Evolutionary conservation across 225 moss, liverwort and hornwort species (phyloP), one percentile per base, ranked within the genome.

Genomic region (Antitrichia curtipendula): DNA sequence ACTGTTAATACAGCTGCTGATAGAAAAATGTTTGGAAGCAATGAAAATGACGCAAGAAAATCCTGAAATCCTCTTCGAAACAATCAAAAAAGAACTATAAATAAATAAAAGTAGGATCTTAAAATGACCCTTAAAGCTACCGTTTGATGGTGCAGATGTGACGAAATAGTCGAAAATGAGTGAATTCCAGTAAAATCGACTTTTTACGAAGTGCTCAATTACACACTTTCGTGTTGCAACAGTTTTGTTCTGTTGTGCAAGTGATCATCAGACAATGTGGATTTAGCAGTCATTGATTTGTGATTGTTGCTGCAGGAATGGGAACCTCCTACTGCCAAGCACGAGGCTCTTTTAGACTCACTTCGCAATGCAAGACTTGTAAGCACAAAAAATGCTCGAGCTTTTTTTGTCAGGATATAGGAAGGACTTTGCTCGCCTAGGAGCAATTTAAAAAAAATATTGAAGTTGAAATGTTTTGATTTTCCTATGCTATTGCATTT

Each of bases 301-400:
- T 83, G 71, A 28, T 70, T 70, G 11, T 65, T 81, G 83, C 62
- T 89, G 80, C 83, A 95, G 95, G 95, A 95, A 91, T 95, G 95
- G 95, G 95, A 92, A 85, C 91, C 93, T 82, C 95, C 95, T 63
- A 91, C 90, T 75, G 91, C 93, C n/a, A 90, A 89, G 82, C 93
- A 95, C 84, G 86, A 86, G 36, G 89, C 81, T 45, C 93, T 95
- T 86, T 57, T 95, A 87, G 89, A 92, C 59, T 91, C 92, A 23
- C 85, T 90, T 45, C 78, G 62, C 69, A 91, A 89, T 75, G 85
- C 91, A 56, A 92, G 93, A 87, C 90, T 84, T 86, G 95, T 95
- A 89, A 89, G 93, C 78, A 47, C 64, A 50, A 41, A 16, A 68
- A 36, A 74, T 61, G 23, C 74, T 86, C 12, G 82, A 87, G 72